These are phyloP conservation scores for Cladosporium sp. DNA, from an alignment of 2,329 filamentous ascomycete genomes.

Conservation along the genomic window DNA sequence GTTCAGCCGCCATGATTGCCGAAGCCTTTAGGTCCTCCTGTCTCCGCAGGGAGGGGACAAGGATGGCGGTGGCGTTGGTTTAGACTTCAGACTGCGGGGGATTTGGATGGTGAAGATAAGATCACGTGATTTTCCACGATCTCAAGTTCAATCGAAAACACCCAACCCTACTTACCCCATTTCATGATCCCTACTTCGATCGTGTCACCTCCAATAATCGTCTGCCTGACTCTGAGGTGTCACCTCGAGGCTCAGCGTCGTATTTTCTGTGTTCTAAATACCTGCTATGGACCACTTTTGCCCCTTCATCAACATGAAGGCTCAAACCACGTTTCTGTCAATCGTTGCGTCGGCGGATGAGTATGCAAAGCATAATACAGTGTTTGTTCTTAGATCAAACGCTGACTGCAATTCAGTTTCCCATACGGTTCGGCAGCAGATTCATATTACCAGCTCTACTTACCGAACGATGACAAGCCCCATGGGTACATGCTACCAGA, in stretches of 20 bases:
- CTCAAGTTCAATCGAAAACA: not conserved
- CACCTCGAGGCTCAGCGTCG: not conserved
- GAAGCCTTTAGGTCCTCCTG: not conserved
- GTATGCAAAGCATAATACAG: not conserved
- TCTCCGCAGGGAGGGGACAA: not conserved
- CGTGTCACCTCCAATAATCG: not conserved
- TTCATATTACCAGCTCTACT: conserved; percentile 64
- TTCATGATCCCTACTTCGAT: not conserved
- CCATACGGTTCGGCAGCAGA: conserved; percentile 47
- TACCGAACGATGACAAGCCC: conserved; percentile 62
- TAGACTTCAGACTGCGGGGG: not conserved
- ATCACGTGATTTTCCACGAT: not conserved
- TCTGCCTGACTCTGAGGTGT: not conserved
- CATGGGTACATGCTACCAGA: conserved; percentile 60
- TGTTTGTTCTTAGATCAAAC: not conserved
- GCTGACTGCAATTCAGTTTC: conserved; percentile 41
- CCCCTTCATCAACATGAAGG: not conserved
- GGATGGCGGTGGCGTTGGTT: not conserved
- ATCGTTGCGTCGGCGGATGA: conserved; percentile 8
- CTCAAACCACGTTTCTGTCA: conserved; percentile 1
- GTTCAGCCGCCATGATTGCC: conserved; percentile 11
- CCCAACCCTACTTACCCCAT: not conserved
- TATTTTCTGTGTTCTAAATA: not conserved
- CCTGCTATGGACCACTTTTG: not conserved
- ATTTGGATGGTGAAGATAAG: not conserved